Evolutionary conservation across 164 flowering plant species (phyloP).

Genomic region (Nymphaea thermarum): DNA sequence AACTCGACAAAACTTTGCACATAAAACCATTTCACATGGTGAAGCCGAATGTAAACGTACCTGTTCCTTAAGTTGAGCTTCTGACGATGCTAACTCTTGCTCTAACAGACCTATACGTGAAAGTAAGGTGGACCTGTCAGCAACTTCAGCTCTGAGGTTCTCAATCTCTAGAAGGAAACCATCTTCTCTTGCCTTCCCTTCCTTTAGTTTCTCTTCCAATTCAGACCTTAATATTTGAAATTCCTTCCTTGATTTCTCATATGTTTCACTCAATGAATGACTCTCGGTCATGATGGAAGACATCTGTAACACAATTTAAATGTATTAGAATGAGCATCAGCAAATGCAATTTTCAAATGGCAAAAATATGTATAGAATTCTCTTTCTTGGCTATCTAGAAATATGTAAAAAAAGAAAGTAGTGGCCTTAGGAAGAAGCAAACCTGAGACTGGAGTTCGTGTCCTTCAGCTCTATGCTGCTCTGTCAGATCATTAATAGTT

Average conservation of each 20-base stretch:
- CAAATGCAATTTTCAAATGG: too few relatives aligned
- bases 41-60: slow-evolving; percentile 14
- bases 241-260: slow-evolving; percentile 48
- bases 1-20: too few relatives aligned
- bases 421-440: neutral
- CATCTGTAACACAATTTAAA: slow-evolving; percentile 32
- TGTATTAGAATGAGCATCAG: neutral
- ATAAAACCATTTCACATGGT: too few relatives aligned
- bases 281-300: slow-evolving; percentile 72
- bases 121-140: slow-evolving; percentile 39
- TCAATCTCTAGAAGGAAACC: slow-evolving; percentile 36
- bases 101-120: slow-evolving; percentile 45
- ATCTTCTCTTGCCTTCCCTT: slow-evolving; percentile 31
- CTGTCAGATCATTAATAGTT: slow-evolving; percentile 44
- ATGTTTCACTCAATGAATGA: slow-evolving; percentile 37
- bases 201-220: slow-evolving; percentile 51
- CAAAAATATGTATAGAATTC: too few relatives aligned
- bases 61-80: slow-evolving; percentile 50
- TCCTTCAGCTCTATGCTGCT: slow-evolving; percentile 41
- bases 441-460: slow-evolving; percentile 64
- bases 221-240: slow-evolving; percentile 39
- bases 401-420: neutral
- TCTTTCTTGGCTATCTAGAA: too few relatives aligned
- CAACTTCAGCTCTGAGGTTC: slow-evolving; percentile 44
- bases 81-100: slow-evolving; percentile 29